Percentiles rank a stretch among this genome's conserved stretches.
phyloP scores from a whole-genome alignment of 768 basidiomycete species.

The Russula brevipes region DNA sequence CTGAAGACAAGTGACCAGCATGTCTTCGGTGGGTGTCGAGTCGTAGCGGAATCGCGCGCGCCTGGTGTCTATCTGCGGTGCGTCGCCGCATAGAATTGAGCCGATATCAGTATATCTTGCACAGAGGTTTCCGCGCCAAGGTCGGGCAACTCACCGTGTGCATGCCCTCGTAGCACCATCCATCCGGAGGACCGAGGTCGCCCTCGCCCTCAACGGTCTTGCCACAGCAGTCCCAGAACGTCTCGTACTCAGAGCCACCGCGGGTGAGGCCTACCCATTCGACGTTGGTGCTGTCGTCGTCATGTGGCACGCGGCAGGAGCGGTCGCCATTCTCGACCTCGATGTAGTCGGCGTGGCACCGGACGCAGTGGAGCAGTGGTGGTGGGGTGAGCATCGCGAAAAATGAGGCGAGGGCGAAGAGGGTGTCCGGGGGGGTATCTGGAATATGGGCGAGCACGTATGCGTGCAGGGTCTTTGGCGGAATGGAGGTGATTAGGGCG shows the following conservation, averaged over 20 bases:
- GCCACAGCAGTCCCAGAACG: slow-evolving; percentile 71
- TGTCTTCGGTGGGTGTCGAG: slow-evolving; percentile 62
- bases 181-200: slow-evolving; percentile 77
- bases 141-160: slow-evolving; percentile 54
- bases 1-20: slow-evolving; percentile 53
- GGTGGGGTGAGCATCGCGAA: slow-evolving; percentile 61
- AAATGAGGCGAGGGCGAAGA: slow-evolving; percentile 50
- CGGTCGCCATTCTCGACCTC: slow-evolving; percentile 71
- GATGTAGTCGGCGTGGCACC: slow-evolving; percentile 66
- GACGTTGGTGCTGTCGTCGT: slow-evolving; percentile 75
- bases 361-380: slow-evolving; percentile 64
- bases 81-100: background rate
- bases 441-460: slow-evolving; percentile 53
- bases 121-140: background rate
- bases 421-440: slow-evolving; percentile 35
- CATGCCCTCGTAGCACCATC: slow-evolving; percentile 82
- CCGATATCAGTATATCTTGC: background rate
- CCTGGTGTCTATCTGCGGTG: slow-evolving; percentile 56
- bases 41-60: slow-evolving; percentile 78
- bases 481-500: slow-evolving; percentile 52
- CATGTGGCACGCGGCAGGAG: slow-evolving; percentile 66
- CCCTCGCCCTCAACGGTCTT: slow-evolving; percentile 69
- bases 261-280: slow-evolving; percentile 47
- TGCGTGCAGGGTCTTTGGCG: slow-evolving; percentile 59
- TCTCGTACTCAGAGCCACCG: slow-evolving; percentile 38